These are phyloP conservation scores for Lojkania enalia DNA, from an alignment of 2,329 filamentous ascomycete species.

Conservation along the genomic window DNA sequence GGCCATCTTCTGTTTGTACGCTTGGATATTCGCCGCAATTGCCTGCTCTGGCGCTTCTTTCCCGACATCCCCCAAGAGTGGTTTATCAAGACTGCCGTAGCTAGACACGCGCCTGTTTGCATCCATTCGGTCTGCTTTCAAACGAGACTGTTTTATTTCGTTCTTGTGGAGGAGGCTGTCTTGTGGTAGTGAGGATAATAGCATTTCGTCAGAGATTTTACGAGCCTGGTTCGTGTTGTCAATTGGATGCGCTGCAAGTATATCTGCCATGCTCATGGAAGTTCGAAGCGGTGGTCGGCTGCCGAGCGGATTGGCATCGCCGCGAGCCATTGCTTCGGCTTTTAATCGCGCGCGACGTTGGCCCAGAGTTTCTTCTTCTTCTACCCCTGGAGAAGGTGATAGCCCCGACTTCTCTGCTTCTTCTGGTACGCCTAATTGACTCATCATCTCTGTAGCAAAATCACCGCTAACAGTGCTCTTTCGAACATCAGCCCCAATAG, in stretches of 20 bases:
- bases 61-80: conserved; percentile 28
- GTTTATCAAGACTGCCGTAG: conserved; percentile 31
- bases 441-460: conserved; percentile 71
- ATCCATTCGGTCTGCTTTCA: conserved; percentile 40
- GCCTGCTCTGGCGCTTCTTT: conserved; percentile 34
- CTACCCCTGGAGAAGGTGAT: conserved; percentile 33
- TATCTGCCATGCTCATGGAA: conserved; percentile 63
- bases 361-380: conserved; percentile 76
- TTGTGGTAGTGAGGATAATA: conserved; percentile 39
- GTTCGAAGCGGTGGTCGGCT: conserved; percentile 43
- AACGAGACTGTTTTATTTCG: conserved; percentile 42
- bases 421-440: conserved; percentile 39
- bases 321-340: conserved; percentile 64
- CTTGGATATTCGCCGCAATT: conserved; percentile 39
- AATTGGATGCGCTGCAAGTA: conserved; percentile 60
- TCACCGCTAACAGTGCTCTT: conserved; percentile 62
- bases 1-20: conserved; percentile 40
- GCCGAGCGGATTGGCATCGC: conserved; percentile 23
- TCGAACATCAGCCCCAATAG: conserved; percentile 46
- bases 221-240: conserved; percentile 37
- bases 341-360: conserved; percentile 76
- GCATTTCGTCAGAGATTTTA: conserved; percentile 41
- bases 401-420: conserved; percentile 34
- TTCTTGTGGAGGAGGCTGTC: conserved; percentile 48
- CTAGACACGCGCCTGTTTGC: conserved; percentile 38